phyloP scores from a whole-genome alignment of 257 asterid genomes.

The Misopates orontium region DNA sequence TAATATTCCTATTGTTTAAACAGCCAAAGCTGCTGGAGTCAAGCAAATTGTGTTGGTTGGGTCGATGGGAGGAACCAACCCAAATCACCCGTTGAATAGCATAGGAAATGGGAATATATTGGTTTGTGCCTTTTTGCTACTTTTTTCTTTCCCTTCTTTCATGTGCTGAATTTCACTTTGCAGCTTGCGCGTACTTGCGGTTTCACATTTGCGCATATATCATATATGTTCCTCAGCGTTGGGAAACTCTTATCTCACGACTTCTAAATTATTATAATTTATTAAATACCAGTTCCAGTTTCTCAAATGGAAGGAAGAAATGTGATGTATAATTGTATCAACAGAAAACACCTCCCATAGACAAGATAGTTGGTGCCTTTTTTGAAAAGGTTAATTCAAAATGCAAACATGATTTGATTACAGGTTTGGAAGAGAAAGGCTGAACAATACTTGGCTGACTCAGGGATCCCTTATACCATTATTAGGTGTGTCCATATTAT shows the following conservation, averaged over 20 bases:
- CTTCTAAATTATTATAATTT: background rate
- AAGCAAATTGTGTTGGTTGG: slow-evolving; percentile 93
- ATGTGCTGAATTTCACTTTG: background rate
- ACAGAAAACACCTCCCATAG: background rate
- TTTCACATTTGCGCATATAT: background rate
- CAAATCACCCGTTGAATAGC: slow-evolving; percentile 74
- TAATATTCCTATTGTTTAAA: slow-evolving; percentile 22
- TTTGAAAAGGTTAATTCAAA: background rate
- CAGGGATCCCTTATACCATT: slow-evolving; percentile 90
- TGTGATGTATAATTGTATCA: background rate
- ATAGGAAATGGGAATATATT: slow-evolving; percentile 88
- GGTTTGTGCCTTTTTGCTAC: slow-evolving; percentile 44
- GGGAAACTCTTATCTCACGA: background rate
- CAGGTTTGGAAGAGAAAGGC: slow-evolving; percentile 97
- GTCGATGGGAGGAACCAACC: slow-evolving; percentile 94
- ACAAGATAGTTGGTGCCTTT: background rate
- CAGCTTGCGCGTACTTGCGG: background rate
- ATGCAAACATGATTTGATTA: background rate
- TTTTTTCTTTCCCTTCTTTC: background rate
- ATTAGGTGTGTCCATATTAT: slow-evolving; percentile 52
- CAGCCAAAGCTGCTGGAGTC: slow-evolving; percentile 98
- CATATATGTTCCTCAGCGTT: background rate
- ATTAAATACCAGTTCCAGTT: background rate
- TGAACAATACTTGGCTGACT: slow-evolving; percentile 84
- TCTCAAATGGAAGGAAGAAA: background rate